phyloP scores from a whole-genome alignment of 208 protist species.

The Trypanosomatidae sp. region DNA sequence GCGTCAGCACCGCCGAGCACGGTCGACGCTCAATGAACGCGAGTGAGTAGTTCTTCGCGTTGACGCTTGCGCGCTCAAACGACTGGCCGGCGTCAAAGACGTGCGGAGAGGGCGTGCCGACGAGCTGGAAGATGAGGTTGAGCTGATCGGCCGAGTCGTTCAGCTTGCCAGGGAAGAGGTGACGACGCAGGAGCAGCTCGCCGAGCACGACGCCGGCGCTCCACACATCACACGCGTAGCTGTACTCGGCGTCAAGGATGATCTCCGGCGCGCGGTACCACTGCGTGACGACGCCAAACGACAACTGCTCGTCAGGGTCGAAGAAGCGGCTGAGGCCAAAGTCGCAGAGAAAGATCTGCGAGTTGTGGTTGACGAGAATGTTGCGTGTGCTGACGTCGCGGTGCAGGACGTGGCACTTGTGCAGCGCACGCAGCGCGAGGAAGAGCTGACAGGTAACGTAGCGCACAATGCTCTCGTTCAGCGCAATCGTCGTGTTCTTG shows the following conservation, averaged over 20 bases:
- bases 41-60: conserved; percentile 73
- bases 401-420: conserved; percentile 68
- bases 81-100: conserved; percentile 51
- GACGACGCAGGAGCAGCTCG: conserved; percentile 80
- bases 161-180: conserved; percentile 86
- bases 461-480: conserved; percentile 69
- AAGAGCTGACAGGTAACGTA: conserved; percentile 83
- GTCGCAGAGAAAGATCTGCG: conserved; percentile 84
- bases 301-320: conserved; percentile 87
- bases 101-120: conserved; percentile 89
- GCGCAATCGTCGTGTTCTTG: conserved; percentile 55
- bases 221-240: conserved; percentile 81
- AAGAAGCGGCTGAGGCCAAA: conserved; percentile 88
- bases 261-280: conserved; percentile 90
- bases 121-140: conserved; percentile 83
- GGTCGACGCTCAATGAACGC: conserved; percentile 47
- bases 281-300: conserved; percentile 85
- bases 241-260: conserved; percentile 81
- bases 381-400: conserved; percentile 84
- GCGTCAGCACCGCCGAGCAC: conserved; percentile 27
- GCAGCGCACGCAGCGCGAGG: conserved; percentile 82
- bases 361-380: conserved; percentile 82
- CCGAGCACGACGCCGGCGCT: conserved; percentile 86
- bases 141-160: conserved; percentile 93
- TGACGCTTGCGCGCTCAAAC: conserved; percentile 83